These are phyloP conservation scores for Arachis monticola DNA, from an alignment of 331 rosid genomes.

Conservation along the genomic window DNA sequence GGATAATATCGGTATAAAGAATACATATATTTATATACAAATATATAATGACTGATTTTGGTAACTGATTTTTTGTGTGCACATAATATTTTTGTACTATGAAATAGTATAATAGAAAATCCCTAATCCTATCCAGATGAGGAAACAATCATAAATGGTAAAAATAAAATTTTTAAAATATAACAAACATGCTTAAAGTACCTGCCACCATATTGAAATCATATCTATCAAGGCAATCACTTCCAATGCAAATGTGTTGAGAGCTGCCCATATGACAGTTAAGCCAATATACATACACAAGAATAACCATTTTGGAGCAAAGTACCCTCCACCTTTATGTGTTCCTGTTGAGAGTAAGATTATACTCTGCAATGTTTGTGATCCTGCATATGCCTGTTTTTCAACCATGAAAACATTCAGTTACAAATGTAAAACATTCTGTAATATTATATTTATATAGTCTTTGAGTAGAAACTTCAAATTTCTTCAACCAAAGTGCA, in stretches of 20 bases:
- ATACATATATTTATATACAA: too few species aligned
- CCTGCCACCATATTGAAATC: slow-evolving; percentile 97
- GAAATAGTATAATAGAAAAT: too few species aligned
- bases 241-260: slow-evolving; percentile 81
- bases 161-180: neutral
- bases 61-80: too few species aligned
- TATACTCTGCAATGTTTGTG: slow-evolving; percentile 82
- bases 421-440: slow-evolving; percentile 26
- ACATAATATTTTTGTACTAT: too few species aligned
- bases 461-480: slow-evolving; percentile 1
- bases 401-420: slow-evolving; percentile 40
- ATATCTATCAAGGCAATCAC: slow-evolving; percentile 77
- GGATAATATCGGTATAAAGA: too few species aligned
- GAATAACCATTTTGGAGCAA: slow-evolving; percentile 84
- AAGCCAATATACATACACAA: slow-evolving; percentile 80
- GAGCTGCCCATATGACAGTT: slow-evolving; percentile 81
- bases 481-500: too few species aligned
- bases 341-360: slow-evolving; percentile 77
- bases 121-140: too few species aligned
- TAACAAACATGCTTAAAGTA: slow-evolving; percentile 38
- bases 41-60: too few species aligned
- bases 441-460: neutral
- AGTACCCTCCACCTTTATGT: slow-evolving; percentile 81
- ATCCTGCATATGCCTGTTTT: slow-evolving; percentile 82
- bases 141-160: too few species aligned